Evolutionary conservation across 176 grass and related monocot genomes (phyloP), one percentile per base, ranked within the genome.

Genomic region (Canna indica): DNA sequence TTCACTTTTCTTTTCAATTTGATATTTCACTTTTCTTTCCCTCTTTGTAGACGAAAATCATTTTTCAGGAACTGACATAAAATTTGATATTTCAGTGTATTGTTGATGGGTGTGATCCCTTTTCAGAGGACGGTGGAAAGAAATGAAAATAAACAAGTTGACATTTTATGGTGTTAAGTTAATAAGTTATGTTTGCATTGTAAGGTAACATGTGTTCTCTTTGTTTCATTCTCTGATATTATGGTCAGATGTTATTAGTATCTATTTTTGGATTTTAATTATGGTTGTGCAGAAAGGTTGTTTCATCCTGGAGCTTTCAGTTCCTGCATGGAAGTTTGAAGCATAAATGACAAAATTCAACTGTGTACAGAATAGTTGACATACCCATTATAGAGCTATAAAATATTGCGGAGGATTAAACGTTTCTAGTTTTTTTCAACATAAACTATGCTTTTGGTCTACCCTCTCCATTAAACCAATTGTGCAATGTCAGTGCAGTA

Each of bases 81-180:
- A 28, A 58, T 26, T 80, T 84, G 11, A 18, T 67, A 77, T 85
- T 80, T 46, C 77, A 96, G 93, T 77, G 91, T 96, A 50, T 96
- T 53, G 88, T 91, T 59, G 84, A 96, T 36, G 88, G 88, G 52
- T 96, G 93, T 34, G 24, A 81, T 64, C 84, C 93, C 56, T 96
- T 85, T 77, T 71, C 86, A 44, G 88, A 96, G 84, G 93, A 96
- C 83, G 89, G 7, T 96, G 88, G 93, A 91, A 85, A 85, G 77
- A 76, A 73, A 56, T 91, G 39, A 96, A 85, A 63, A 90, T 91
- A 76, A 85, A 85, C 34, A 83, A 79, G 38, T 64, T 91, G 74
- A 87, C 81, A 42, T 96, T 96, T 87, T 42, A 47, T 29, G 93
- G 93, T 26, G 93, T 96, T 39, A 91, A 90, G 71, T n/a, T n/a